Percentiles rank a stretch among this genome's conserved stretches.
Conservation (phyloP, 352 stramenopile species). For the Pythium aphanidermatum region DNA sequence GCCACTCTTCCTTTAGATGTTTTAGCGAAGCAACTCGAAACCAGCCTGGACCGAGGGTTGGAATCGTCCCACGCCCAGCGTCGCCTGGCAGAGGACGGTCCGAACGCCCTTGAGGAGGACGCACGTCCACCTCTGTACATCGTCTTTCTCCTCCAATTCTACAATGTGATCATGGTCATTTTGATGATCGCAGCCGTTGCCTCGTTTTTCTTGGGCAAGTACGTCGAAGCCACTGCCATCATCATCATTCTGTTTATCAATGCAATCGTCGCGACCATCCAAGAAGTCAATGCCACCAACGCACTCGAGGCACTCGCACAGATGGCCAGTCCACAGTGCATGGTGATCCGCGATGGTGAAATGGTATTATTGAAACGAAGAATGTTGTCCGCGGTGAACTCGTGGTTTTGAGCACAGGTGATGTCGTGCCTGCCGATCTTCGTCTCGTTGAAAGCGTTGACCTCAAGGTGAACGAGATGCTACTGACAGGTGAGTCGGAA, state of each 20-base stretch:
- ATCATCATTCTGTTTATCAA: constrained; percentile 63
- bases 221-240: constrained; percentile 65
- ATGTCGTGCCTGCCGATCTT: constrained; percentile 91
- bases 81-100: constrained; percentile 37
- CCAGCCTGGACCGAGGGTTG: constrained; percentile 42
- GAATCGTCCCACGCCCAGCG: constrained; percentile 32
- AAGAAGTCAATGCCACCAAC: constrained; percentile 62
- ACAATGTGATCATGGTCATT: constrained; percentile 73
- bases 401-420: constrained; percentile 88
- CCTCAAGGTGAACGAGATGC: constrained; percentile 91
- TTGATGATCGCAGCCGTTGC: constrained; percentile 52
- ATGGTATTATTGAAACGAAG: constrained; percentile 62
- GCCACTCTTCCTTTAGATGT: constrained; percentile 35
- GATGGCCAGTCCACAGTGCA: constrained; percentile 56
- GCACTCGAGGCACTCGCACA: constrained; percentile 51
- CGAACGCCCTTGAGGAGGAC: constrained; percentile 63
- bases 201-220: constrained; percentile 52
- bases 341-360: constrained; percentile 56
- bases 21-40: constrained; percentile 46
- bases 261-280: constrained; percentile 45
- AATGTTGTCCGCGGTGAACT: constrained; percentile 73
- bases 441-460: constrained; percentile 82
- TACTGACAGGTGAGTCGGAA: constrained; percentile 91
- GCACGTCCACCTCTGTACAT: constrained; percentile 48
- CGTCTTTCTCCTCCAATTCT: constrained; percentile 71